Evolutionary conservation across 2,329 filamentous ascomycete genomes (phyloP).

Genomic region (Sporothrix pseudoabietina): DNA sequence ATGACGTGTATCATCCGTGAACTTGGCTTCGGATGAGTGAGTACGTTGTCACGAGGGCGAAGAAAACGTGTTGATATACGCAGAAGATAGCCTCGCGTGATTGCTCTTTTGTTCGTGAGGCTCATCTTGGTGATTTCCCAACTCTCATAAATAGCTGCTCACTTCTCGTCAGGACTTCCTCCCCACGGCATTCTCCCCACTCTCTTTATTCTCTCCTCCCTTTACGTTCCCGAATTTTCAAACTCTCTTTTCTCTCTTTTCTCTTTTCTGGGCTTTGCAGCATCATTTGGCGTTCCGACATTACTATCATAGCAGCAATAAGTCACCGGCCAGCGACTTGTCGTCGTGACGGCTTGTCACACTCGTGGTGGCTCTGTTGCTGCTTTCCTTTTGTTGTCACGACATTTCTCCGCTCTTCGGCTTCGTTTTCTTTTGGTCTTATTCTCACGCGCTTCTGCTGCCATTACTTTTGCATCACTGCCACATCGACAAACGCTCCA

Average conservation of each 20-base stretch:
- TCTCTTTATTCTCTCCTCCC: no score
- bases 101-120: neutral
- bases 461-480: neutral
- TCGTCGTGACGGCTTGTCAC: neutral
- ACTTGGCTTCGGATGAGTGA: neutral
- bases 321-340: no score
- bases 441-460: neutral
- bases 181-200: neutral
- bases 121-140: neutral
- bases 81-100: neutral
- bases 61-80: neutral
- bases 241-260: neutral
- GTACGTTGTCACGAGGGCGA: neutral
- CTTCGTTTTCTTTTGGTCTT: slow-evolving; percentile 7
- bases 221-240: neutral
- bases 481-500: neutral
- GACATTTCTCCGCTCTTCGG: neutral
- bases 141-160: neutral
- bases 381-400: neutral
- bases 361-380: neutral
- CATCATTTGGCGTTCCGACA: neutral
- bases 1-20: neutral
- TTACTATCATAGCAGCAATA: no score
- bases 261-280: neutral
- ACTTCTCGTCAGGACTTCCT: neutral